phyloP scores from a whole-genome alignment of 306 rosid species.

The Pachyrhizus erosus region DNA sequence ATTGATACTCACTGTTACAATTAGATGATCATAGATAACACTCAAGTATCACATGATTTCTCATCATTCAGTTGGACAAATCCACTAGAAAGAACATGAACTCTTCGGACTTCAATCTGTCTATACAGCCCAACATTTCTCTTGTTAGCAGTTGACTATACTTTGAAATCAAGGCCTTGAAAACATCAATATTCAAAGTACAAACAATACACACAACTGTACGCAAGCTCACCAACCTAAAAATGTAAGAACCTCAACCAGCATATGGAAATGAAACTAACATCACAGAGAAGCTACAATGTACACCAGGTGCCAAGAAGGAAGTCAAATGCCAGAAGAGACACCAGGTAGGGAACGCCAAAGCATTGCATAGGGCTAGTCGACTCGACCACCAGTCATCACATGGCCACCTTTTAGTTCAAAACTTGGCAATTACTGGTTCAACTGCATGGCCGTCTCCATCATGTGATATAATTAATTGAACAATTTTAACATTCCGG shows the following conservation, averaged over 20 bases:
- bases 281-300: conserved; percentile 45
- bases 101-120: conserved; percentile 34
- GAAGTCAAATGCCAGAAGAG: conserved; percentile 39
- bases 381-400: conserved; percentile 5
- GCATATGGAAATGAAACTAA: conserved; percentile 45
- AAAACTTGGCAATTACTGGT: conserved; percentile 36
- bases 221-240: conserved; percentile 40
- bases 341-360: neutral
- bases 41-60: conserved; percentile 27
- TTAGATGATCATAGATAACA: conserved; percentile 36
- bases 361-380: conserved; percentile 14
- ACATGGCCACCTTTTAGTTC: conserved; percentile 18
- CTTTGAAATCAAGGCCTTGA: conserved; percentile 43
- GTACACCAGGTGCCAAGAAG: conserved; percentile 52
- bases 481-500: conserved; percentile 68
- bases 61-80: conserved; percentile 39
- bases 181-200: conserved; percentile 41
- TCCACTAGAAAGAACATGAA: conserved; percentile 38
- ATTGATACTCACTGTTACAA: conserved; percentile 31
- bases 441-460: conserved; percentile 32
- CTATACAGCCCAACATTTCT: conserved; percentile 49
- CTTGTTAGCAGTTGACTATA: conserved; percentile 54
- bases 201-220: conserved; percentile 43
- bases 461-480: neutral
- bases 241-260: conserved; percentile 47